These are phyloP conservation scores for Plasmodium inui DNA, from an alignment of 169 alveolate species.

Conservation along the genomic window DNA sequence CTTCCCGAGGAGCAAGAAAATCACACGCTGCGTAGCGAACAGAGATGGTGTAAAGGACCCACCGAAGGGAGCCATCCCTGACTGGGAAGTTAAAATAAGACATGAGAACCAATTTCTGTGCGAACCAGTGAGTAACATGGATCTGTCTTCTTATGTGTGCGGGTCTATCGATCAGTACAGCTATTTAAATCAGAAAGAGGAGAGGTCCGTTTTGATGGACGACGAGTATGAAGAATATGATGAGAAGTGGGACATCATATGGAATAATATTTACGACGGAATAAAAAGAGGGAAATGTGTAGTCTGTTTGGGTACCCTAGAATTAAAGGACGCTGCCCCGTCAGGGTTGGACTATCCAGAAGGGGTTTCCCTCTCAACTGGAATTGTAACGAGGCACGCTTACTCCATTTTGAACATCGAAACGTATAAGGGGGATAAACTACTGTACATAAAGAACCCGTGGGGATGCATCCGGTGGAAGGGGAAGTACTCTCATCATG, in stretches of 20 bases:
- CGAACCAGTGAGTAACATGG: conserved; percentile 49
- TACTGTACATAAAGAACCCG: conserved; percentile 92
- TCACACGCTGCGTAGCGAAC: neutral
- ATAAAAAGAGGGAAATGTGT: conserved; percentile 86
- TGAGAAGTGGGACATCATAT: conserved; percentile 74
- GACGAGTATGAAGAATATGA: conserved; percentile 51
- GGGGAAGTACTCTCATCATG: conserved; percentile 86
- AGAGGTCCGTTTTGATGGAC: neutral
- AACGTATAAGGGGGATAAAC: conserved; percentile 75
- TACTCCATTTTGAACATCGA: conserved; percentile 88
- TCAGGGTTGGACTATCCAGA: conserved; percentile 83
- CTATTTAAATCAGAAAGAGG: conserved; percentile 22
- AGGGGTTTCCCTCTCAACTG: conserved; percentile 86
- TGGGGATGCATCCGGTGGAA: conserved; percentile 95
- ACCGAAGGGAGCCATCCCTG: neutral
- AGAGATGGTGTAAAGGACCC: neutral
- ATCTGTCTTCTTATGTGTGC: conserved; percentile 38
- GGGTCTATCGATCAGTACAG: conserved; percentile 43
- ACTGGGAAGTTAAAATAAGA: conserved; percentile 12
- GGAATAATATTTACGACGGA: conserved; percentile 83
- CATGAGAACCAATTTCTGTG: conserved; percentile 8
- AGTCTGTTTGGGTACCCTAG: conserved; percentile 87
- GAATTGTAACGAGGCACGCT: conserved; percentile 91
- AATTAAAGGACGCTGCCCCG: conserved; percentile 83
- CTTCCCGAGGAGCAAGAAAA: neutral